phyloP scores from a whole-genome alignment of 179 eudicot species.

The Spergularia azorica region DNA sequence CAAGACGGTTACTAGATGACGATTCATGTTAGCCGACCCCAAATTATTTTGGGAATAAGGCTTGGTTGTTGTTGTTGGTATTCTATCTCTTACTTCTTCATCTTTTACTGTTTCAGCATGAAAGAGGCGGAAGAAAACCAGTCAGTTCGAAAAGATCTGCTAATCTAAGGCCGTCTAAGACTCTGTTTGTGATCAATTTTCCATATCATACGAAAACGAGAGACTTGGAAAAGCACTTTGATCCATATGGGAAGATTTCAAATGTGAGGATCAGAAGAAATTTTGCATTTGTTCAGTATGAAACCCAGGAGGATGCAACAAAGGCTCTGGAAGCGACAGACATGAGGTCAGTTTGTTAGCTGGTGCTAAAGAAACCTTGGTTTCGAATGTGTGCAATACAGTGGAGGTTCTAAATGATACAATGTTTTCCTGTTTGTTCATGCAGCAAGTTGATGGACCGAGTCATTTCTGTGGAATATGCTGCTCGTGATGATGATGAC shows the following conservation, averaged over 20 bases:
- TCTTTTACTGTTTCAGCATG: slow-evolving; percentile 50
- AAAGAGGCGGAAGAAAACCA: slow-evolving; percentile 49
- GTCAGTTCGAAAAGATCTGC: slow-evolving; percentile 51
- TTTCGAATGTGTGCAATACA: neutral
- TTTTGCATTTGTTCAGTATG: slow-evolving; percentile 72
- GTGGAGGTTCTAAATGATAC: neutral
- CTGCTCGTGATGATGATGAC: slow-evolving; percentile 64
- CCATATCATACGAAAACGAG: slow-evolving; percentile 60
- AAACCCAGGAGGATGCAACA: slow-evolving; percentile 70
- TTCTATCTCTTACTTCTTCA: neutral
- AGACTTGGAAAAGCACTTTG: slow-evolving; percentile 76
- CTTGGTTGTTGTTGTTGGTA: too few relatives aligned
- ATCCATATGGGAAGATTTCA: slow-evolving; percentile 67
- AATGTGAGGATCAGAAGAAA: slow-evolving; percentile 75
- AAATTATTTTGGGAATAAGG: too few relatives aligned
- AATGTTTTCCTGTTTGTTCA: neutral
- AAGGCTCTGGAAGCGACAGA: slow-evolving; percentile 74
- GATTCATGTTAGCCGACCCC: too few relatives aligned
- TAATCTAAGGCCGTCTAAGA: slow-evolving; percentile 61
- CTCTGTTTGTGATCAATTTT: slow-evolving; percentile 78
- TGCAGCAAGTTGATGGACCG: slow-evolving; percentile 74
- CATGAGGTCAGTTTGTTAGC: slow-evolving; percentile 49
- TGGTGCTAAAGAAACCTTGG: neutral
- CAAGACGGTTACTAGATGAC: too few relatives aligned
- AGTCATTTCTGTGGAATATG: slow-evolving; percentile 74